Conservation (phyloP, 495 filamentous ascomycete genomes). For the Neurospora sp. region DNA sequence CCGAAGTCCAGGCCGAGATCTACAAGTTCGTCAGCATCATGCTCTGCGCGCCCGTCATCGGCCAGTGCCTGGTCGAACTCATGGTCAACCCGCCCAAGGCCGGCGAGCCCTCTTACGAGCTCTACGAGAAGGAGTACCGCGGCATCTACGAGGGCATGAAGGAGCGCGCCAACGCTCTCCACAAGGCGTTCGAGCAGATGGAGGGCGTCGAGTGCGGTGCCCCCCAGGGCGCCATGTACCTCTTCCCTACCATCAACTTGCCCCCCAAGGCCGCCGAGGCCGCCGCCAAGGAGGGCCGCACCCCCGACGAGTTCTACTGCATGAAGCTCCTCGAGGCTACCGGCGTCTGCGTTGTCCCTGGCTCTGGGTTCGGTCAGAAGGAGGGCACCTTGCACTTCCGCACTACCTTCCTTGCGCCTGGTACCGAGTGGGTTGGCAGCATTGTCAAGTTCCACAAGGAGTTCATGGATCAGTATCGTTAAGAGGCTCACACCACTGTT, state of each 20-base stretch:
- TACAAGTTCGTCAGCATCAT: constrained; percentile 97
- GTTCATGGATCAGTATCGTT: constrained; percentile 77
- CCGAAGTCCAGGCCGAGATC: constrained; percentile 78
- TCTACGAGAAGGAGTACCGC: constrained; percentile 78
- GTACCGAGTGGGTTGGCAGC: constrained; percentile 85
- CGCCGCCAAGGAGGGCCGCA: constrained; percentile 61
- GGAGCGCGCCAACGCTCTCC: constrained; percentile 72
- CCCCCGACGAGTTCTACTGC: constrained; percentile 89
- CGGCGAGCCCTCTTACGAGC: constrained; percentile 69
- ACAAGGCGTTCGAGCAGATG: constrained; percentile 85
- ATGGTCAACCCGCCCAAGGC: constrained; percentile 89
- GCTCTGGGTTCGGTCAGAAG: constrained; percentile 88
- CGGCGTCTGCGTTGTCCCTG: constrained; percentile 90
- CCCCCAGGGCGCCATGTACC: constrained; percentile 92
- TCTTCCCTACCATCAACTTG: constrained; percentile 87
- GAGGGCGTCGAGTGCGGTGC: constrained; percentile 84
- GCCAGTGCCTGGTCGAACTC: constrained; percentile 89
- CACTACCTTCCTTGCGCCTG: constrained; percentile 92
- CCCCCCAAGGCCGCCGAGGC: constrained; percentile 63
- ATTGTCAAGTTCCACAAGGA: constrained; percentile 84
- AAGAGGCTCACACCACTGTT: neutral
- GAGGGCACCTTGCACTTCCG: constrained; percentile 87
- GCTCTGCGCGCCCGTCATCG: constrained; percentile 89
- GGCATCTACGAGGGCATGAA: constrained; percentile 64
- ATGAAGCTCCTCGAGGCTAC: constrained; percentile 83